Evolutionary conservation across 768 basidiomycete genomes (phyloP).

Genomic region (Cyclocybe aegerita): DNA sequence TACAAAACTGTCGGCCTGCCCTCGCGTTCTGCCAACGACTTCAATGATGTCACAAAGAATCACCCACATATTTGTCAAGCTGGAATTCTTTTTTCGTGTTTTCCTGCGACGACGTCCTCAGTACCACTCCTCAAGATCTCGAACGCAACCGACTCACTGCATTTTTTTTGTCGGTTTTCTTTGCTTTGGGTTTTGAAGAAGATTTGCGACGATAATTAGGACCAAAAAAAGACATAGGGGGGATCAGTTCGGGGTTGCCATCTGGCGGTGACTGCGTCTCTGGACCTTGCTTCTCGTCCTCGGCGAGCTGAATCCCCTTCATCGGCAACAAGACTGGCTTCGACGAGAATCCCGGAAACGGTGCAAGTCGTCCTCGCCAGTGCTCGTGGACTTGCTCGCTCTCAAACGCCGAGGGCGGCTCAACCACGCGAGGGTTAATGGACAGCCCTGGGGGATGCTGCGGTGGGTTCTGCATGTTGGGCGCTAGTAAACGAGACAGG

Average conservation of each 20-base stretch:
- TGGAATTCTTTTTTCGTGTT: constrained; percentile 23
- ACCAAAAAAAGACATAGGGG: constrained; percentile 12
- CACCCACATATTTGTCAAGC: constrained; percentile 48
- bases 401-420: neutral
- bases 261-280: neutral
- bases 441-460: constrained; percentile 16
- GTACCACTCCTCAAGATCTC: neutral
- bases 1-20: constrained; percentile 46
- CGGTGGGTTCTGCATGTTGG: constrained; percentile 1
- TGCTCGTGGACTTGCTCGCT: constrained; percentile 29
- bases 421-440: neutral
- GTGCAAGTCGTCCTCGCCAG: constrained; percentile 43
- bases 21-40: neutral
- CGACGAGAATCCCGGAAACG: constrained; percentile 40
- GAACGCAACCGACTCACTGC: constrained; percentile 11
- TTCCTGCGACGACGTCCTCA: neutral
- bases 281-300: constrained; percentile 9
- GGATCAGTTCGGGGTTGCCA: constrained; percentile 1
- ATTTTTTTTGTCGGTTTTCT: constrained; percentile 10
- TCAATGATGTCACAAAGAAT: neutral
- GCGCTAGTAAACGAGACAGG: neutral
- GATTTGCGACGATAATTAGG: constrained; percentile 9
- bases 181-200: constrained; percentile 7
- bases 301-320: constrained; percentile 16
- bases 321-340: constrained; percentile 29